A percentile compares a stretch with the other conserved stretches of the same genome.
Evolutionary conservation across 2,329 filamentous ascomycete genomes (phyloP).

Genomic region (Neocatenulostroma microsporum): DNA sequence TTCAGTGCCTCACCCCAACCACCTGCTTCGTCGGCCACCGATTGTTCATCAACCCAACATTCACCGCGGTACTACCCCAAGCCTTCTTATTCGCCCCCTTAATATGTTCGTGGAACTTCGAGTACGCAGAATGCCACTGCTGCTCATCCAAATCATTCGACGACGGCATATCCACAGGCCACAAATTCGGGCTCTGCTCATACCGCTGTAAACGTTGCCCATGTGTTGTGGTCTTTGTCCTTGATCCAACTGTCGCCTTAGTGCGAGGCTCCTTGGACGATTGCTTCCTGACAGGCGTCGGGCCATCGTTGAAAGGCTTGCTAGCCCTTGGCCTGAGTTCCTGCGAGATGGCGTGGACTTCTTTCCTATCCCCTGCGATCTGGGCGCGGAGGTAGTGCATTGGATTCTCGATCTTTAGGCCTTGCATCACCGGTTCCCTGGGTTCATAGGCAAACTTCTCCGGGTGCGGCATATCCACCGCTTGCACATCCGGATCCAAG

Average conservation of each 20-base stretch:
- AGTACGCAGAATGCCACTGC: background rate
- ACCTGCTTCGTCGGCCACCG: background rate
- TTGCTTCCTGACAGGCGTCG: too few relatives aligned
- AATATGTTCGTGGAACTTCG: background rate
- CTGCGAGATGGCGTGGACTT: constrained; percentile 4
- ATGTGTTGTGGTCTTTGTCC: background rate
- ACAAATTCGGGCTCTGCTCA: background rate
- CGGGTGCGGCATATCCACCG: constrained; percentile 47
- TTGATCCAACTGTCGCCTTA: too few relatives aligned
- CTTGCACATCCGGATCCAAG: constrained; percentile 57
- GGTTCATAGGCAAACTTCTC: constrained; percentile 60
- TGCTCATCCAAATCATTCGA: background rate
- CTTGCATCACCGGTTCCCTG: constrained; percentile 71
- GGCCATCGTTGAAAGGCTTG: background rate
- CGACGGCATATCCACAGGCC: background rate
- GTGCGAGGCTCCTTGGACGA: too few relatives aligned
- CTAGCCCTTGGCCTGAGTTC: background rate
- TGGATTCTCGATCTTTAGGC: constrained; percentile 37
- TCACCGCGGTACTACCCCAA: background rate
- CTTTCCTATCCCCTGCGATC: constrained; percentile 46
- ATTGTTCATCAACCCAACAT: background rate
- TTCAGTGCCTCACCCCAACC: background rate
- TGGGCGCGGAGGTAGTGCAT: constrained; percentile 68
- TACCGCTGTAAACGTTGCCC: background rate
- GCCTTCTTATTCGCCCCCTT: background rate